Evolutionary conservation across 768 basidiomycete species (phyloP).

Genomic region (Nidularia sp.): DNA sequence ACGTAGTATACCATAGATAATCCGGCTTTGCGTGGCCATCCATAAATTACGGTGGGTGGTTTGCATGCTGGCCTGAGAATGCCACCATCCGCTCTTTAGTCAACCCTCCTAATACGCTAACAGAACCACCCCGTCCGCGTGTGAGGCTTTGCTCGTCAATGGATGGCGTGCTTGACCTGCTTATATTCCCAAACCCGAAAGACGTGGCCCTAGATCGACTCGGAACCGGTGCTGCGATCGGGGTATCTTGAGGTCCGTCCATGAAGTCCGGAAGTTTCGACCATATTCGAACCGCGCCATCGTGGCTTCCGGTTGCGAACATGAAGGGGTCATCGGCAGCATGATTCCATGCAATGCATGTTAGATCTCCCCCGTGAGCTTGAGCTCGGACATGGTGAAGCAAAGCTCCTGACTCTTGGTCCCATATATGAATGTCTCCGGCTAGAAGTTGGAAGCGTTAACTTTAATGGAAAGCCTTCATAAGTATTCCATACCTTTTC

Average conservation of each 20-base stretch:
- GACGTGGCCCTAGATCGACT: not conserved
- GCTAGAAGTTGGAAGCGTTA: constrained; percentile 29
- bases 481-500: constrained; percentile 50
- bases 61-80: too few relatives aligned
- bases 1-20: too few relatives aligned
- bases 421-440: constrained; percentile 86
- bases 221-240: not conserved
- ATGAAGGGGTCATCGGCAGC: constrained; percentile 60
- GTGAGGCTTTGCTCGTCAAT: too few relatives aligned
- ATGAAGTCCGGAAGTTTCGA: constrained; percentile 33
- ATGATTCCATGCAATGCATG: constrained; percentile 80
- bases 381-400: constrained; percentile 69
- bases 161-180: not conserved
- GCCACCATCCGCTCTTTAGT: too few relatives aligned
- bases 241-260: not conserved
- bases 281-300: constrained; percentile 75
- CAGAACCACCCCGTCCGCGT: too few relatives aligned
- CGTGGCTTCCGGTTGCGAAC: constrained; percentile 77
- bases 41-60: too few relatives aligned
- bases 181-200: not conserved
- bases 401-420: constrained; percentile 70
- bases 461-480: not conserved
- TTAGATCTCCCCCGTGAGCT: constrained; percentile 63
- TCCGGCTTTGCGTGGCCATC: too few relatives aligned
- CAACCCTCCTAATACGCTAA: too few relatives aligned